A percentile compares a stretch with the other conserved stretches of the same genome.
Evolutionary conservation across 1,284 basidiomycete genomes (phyloP).

Genomic region (Tetrapyrgos nigripes): DNA sequence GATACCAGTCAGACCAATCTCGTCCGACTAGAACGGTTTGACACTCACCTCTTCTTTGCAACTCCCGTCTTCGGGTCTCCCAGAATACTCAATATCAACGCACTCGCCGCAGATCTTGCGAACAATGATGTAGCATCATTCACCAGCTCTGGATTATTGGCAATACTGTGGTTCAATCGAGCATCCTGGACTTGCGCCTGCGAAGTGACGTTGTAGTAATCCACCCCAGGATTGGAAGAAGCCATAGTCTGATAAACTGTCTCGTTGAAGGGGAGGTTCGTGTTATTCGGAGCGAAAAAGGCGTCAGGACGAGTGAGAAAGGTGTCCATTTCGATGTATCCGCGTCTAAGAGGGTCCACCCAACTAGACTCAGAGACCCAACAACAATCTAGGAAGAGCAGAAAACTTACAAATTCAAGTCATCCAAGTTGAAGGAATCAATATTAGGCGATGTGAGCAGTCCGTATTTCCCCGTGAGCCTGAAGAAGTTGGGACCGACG

Average conservation of each 20-base stretch:
- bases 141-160: background rate
- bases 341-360: constrained; percentile 24
- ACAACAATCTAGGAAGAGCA: background rate
- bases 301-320: constrained; percentile 25
- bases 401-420: constrained; percentile 16
- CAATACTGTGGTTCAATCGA: background rate
- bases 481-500: constrained; percentile 1
- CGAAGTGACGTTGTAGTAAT: constrained; percentile 28
- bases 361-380: background rate
- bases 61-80: background rate
- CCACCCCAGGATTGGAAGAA: constrained; percentile 25
- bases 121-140: background rate
- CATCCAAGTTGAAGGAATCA: constrained; percentile 15
- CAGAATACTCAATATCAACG: background rate
- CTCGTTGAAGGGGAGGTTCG: constrained; percentile 27
- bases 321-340: constrained; percentile 26
- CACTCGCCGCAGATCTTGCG: background rate
- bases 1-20: background rate
- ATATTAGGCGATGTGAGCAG: constrained; percentile 15
- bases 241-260: constrained; percentile 21
- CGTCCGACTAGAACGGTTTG: background rate
- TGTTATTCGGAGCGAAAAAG: constrained; percentile 13
- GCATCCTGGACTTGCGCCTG: constrained; percentile 8
- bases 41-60: background rate
- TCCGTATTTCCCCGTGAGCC: constrained; percentile 17